Conservation (phyloP, 345 rosid species). For the Combretum micranthum region DNA sequence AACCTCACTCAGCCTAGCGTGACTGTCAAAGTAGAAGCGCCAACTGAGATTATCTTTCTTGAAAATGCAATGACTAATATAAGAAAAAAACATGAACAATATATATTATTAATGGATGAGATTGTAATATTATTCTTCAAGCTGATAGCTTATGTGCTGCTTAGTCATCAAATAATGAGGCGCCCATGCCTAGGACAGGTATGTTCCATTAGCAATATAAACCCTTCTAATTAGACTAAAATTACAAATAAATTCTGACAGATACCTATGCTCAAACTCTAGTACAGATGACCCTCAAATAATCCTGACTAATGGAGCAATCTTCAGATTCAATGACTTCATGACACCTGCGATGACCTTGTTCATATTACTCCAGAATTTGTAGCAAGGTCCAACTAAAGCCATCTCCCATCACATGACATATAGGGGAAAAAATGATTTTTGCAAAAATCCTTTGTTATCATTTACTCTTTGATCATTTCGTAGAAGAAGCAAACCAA, state of each 20-base stretch:
- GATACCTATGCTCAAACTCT: constrained; percentile 58
- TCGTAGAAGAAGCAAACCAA: background rate
- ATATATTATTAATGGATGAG: too few species aligned
- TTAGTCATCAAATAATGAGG: too few species aligned
- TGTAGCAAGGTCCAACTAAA: background rate
- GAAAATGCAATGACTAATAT: too few species aligned
- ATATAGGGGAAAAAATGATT: too few species aligned
- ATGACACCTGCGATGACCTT: constrained; percentile 80
- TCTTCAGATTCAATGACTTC: constrained; percentile 54
- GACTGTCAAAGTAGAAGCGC: too few species aligned
- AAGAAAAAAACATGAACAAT: too few species aligned
- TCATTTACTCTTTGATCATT: background rate
- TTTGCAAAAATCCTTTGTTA: too few species aligned
- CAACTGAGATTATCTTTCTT: too few species aligned
- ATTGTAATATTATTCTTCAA: too few species aligned
- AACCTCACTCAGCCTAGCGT: too few species aligned
- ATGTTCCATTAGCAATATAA: background rate
- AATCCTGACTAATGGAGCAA: constrained; percentile 75
- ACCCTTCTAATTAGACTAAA: background rate
- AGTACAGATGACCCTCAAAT: constrained; percentile 54
- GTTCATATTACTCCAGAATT: constrained; percentile 20
- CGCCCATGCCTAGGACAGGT: background rate
- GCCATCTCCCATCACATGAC: background rate
- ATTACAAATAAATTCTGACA: background rate
- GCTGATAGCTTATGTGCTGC: too few species aligned